Evolutionary conservation across 2,329 filamentous ascomycete species (phyloP).

Genomic region (Ceratocystis papillata): DNA sequence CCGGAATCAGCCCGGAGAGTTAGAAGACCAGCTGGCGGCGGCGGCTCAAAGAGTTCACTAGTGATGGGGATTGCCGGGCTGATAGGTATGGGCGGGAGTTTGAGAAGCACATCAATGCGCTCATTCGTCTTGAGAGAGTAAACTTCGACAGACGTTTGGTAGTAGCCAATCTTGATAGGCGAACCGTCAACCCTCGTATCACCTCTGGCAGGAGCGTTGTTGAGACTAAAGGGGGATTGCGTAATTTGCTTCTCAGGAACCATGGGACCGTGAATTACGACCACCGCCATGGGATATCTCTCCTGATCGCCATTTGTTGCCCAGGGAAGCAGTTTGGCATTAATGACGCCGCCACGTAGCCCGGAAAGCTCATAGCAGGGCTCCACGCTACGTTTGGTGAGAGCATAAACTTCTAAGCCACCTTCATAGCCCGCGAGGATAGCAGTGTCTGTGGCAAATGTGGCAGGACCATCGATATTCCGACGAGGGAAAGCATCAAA

Average conservation of each 20-base stretch:
- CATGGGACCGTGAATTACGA: conserved; percentile 69
- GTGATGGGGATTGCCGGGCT: conserved; percentile 44
- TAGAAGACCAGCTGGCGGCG: conserved; percentile 60
- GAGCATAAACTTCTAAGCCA: conserved; percentile 61
- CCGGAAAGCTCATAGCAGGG: conserved; percentile 61
- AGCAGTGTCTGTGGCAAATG: conserved; percentile 47
- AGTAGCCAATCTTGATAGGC: conserved; percentile 43
- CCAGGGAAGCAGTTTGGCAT: conserved; percentile 74
- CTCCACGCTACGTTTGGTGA: conserved; percentile 62
- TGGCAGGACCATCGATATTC: conserved; percentile 30
- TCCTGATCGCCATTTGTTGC: conserved; percentile 43
- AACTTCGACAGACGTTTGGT: conserved; percentile 80
- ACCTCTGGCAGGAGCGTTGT: conserved; percentile 30
- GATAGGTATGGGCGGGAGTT: conserved; percentile 52
- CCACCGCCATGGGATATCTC: conserved; percentile 55
- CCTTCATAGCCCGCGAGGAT: conserved; percentile 71
- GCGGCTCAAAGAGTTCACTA: conserved; percentile 56
- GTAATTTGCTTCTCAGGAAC: conserved; percentile 32
- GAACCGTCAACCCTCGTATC: conserved; percentile 27
- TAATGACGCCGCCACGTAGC: conserved; percentile 65
- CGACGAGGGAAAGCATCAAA: conserved; percentile 57
- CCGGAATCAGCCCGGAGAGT: conserved; percentile 61
- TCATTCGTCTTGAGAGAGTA: conserved; percentile 72
- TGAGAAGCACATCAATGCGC: conserved; percentile 61
- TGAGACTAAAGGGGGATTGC: conserved; percentile 27